Evolutionary conservation across 805 yeast species (phyloP).

Genomic region (Saccharomycopsis fibuligera): DNA sequence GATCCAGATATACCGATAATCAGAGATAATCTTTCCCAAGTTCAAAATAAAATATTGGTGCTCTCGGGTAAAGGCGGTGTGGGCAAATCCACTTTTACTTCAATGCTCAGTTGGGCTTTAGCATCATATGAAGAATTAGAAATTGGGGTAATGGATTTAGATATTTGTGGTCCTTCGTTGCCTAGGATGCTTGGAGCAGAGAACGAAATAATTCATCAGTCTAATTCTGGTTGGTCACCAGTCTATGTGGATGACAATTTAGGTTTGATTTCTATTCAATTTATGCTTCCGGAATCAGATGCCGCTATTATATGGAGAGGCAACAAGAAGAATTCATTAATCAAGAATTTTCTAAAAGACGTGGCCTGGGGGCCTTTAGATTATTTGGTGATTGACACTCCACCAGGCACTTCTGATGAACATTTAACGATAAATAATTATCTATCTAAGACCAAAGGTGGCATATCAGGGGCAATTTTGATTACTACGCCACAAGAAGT

Average conservation of each 20-base stretch:
- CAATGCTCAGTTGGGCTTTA: slow-evolving; percentile 95
- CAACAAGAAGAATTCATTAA: slow-evolving; percentile 87
- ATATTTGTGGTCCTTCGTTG: slow-evolving; percentile 95
- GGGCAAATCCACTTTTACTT: slow-evolving; percentile 82
- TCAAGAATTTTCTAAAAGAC: slow-evolving; percentile 88
- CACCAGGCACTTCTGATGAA: slow-evolving; percentile 98
- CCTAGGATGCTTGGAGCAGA: slow-evolving; percentile 93
- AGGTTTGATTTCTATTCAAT: slow-evolving; percentile 93
- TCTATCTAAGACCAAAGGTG: slow-evolving; percentile 63
- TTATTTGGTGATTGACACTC: slow-evolving; percentile 81
- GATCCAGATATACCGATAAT: slow-evolving; percentile 87
- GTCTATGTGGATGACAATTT: slow-evolving; percentile 92
- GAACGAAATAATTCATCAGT: slow-evolving; percentile 79
- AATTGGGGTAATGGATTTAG: slow-evolving; percentile 95
- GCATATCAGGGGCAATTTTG: slow-evolving; percentile 90
- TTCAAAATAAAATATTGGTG: slow-evolving; percentile 73
- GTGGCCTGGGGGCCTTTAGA: slow-evolving; percentile 81
- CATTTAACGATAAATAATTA: slow-evolving; percentile 86
- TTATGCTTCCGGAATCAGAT: slow-evolving; percentile 88
- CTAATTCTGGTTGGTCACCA: slow-evolving; percentile 94
- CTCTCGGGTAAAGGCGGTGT: slow-evolving; percentile 71
- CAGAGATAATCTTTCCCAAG: slow-evolving; percentile 53
- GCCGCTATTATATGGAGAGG: slow-evolving; percentile 98
- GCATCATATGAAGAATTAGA: slow-evolving; percentile 70
- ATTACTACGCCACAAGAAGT: slow-evolving; percentile 99